Conservation (phyloP, 768 basidiomycete genomes). For the Naganishia friedmannii region DNA sequence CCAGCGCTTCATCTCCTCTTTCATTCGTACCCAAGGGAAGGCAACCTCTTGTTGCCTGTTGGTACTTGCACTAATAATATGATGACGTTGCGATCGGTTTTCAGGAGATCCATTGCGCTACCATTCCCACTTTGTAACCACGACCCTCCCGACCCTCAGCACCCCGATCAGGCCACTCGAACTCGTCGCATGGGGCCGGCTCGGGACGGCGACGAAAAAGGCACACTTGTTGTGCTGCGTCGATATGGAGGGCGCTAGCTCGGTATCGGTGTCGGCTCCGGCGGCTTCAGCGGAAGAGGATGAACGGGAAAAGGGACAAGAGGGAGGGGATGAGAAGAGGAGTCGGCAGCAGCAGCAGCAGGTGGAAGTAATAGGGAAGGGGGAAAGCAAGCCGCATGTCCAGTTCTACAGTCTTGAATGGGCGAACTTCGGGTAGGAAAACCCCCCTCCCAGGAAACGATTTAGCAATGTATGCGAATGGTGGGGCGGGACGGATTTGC, state of each 20-base stretch:
- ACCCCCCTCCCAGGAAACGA: no score
- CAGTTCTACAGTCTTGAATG: constrained; percentile 53
- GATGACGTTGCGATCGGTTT: no score
- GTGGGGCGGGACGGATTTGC: no score
- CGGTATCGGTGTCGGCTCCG: constrained; percentile 43
- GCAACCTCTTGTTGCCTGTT: no score
- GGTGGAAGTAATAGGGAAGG: constrained; percentile 12
- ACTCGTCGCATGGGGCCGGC: constrained; percentile 86
- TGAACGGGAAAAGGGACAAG: constrained; percentile 53
- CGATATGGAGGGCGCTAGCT: constrained; percentile 58
- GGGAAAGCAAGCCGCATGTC: constrained; percentile 34
- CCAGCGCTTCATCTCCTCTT: no score
- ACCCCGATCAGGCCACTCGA: constrained; percentile 77
- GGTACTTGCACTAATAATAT: no score
- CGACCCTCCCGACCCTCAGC: constrained; percentile 65
- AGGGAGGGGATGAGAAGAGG: neutral
- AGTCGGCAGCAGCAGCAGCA: constrained; percentile 55
- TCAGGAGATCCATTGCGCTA: constrained; percentile 81
- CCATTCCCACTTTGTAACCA: constrained; percentile 91
- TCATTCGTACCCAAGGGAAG: no score
- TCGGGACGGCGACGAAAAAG: constrained; percentile 97
- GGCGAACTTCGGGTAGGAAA: constrained; percentile 51
- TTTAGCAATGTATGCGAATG: no score
- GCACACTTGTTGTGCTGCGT: constrained; percentile 85
- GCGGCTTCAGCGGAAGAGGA: no score